Evolutionary conservation across 2,329 filamentous ascomycete genomes (phyloP).

Genomic region (Anthostomella pinea): DNA sequence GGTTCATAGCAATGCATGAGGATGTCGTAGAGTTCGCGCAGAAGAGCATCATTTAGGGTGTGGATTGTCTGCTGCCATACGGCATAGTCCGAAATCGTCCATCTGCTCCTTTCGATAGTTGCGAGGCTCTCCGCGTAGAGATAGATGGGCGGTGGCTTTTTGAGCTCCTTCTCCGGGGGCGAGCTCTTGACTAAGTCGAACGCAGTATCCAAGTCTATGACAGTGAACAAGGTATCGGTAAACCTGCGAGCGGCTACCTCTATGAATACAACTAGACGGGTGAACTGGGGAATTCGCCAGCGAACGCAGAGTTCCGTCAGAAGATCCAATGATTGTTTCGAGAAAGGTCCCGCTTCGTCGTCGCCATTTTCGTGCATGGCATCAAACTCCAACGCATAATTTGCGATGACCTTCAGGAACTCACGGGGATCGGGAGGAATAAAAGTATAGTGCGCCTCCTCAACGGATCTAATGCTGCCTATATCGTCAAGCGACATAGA

Average conservation of each 20-base stretch:
- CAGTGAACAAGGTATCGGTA: constrained; percentile 73
- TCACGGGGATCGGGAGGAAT: constrained; percentile 81
- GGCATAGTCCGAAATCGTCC: constrained; percentile 67
- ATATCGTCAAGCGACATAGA: constrained; percentile 60
- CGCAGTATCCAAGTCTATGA: constrained; percentile 78
- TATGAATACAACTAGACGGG: constrained; percentile 74
- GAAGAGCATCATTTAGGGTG: constrained; percentile 73
- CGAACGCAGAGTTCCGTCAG: constrained; percentile 80
- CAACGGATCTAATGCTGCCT: constrained; percentile 51
- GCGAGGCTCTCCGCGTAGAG: constrained; percentile 48
- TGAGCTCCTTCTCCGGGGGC: constrained; percentile 53
- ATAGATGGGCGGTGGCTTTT: constrained; percentile 58
- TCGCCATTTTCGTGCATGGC: constrained; percentile 53
- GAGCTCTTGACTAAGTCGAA: constrained; percentile 80
- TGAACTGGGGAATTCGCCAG: constrained; percentile 85
- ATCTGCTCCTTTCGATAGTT: constrained; percentile 58
- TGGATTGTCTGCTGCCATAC: constrained; percentile 73
- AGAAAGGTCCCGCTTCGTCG: constrained; percentile 55
- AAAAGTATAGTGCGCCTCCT: constrained; percentile 76
- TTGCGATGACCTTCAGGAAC: constrained; percentile 79
- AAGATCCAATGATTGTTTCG: constrained; percentile 76
- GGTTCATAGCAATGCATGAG: constrained; percentile 84
- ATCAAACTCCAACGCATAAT: constrained; percentile 69
- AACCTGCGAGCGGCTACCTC: constrained; percentile 86
- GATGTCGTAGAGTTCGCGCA: constrained; percentile 84